A percentile compares a stretch with the other conserved stretches of the same genome.
These are phyloP conservation scores for Pestalotiopsis sp. DNA, from an alignment of 2,329 filamentous ascomycete genomes.

Conservation along the genomic window DNA sequence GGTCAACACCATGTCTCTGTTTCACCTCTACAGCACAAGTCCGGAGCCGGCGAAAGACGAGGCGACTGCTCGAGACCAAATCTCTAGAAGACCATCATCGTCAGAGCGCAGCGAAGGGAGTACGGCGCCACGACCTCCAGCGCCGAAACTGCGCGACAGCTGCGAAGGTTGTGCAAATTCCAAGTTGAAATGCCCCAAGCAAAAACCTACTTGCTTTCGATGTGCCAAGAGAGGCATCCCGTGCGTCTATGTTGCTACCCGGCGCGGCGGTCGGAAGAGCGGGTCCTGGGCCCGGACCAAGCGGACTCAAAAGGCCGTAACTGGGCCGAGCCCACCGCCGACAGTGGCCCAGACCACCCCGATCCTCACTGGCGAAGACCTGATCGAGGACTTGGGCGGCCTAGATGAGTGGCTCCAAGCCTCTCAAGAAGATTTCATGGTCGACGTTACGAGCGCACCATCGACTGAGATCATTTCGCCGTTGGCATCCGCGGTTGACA, in stretches of 20 bases:
- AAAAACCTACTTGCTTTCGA: slow-evolving; percentile 23
- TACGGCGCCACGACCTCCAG: background rate
- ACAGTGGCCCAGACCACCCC: background rate
- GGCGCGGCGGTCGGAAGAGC: background rate
- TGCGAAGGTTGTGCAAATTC: slow-evolving; percentile 25
- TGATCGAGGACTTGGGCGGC: background rate
- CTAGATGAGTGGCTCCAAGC: background rate
- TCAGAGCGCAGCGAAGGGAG: background rate
- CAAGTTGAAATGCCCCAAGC: slow-evolving; percentile 26
- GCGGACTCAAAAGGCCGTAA: background rate
- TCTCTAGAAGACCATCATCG: slow-evolving; percentile 2
- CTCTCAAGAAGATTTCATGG: background rate
- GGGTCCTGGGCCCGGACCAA: background rate
- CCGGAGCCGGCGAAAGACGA: no score
- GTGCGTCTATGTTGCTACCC: slow-evolving; percentile 20
- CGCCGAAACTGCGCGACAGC: slow-evolving; percentile 18
- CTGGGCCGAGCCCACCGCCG: background rate
- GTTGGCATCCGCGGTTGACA: background rate
- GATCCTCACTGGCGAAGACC: background rate
- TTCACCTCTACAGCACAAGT: no score
- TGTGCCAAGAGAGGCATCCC: slow-evolving; percentile 23
- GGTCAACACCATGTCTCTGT: no score
- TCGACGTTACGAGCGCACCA: background rate
- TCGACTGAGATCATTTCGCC: background rate
- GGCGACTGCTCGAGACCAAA: no score